Evolutionary conservation across 2,329 filamentous ascomycete genomes (phyloP), one percentile per base, ranked within the genome.

Genomic region (Pseudopithomyces chartarum): DNA sequence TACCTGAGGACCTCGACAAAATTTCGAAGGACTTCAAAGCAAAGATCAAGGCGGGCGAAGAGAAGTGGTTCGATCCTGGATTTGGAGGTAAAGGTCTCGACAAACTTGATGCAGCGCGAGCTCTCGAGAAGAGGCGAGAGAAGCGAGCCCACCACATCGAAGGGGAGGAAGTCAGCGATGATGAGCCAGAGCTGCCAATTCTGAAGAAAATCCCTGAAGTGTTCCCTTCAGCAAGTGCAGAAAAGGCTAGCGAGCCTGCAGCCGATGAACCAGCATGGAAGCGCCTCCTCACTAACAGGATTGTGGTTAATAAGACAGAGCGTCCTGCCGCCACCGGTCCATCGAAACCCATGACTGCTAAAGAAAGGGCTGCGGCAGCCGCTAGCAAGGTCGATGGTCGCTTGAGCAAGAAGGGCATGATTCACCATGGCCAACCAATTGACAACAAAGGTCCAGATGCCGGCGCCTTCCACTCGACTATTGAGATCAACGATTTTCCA

Each of bases 401-500:
- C 63, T 84, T 99, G 38, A 94, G 91, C 70, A 91, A 92, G 66
- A 91, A 92, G 33, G 93, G 93, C 34, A 90, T 95, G 73, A 88
- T 97, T 68, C 90, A 95, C 58, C 90, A 91, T 3, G 95, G 95
- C 13, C 93, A 96, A 59, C 92, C 95, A 7, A 96, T 97, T 73
- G 95, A 99, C 80, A 99, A 99, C 80, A 97, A 97, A 77, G 95
- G 95, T 1, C 95, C 95, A 0, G 95, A 99, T 76, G 95, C 95
- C 2, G 95, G 95, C 50, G 92, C 93, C 0, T 99, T 92, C 84
- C 95, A 99, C 75, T 93, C 95, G 15, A 98, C 94, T 3, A 83
- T 99, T 59, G 95, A 98, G 77, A 99, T 99, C 85, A 99, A 99
- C 77, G 95, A 99, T 78, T 98, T 98, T 78, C 95, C 95, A 33